phyloP scores from a whole-genome alignment of 2,329 filamentous ascomycete genomes.

The Phaeosphaeriaceae sp. region DNA sequence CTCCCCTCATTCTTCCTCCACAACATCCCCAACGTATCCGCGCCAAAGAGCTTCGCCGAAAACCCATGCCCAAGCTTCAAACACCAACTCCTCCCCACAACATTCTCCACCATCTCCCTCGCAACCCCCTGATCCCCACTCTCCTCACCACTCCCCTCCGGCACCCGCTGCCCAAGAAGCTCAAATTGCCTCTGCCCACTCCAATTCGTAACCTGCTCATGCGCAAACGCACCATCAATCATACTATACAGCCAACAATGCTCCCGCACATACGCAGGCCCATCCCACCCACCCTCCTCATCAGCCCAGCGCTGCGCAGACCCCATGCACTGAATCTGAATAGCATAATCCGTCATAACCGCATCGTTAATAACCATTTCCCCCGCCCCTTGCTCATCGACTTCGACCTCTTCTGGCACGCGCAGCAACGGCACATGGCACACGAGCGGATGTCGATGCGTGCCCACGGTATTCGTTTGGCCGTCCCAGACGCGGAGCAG shows the following conservation, averaged over 20 bases:
- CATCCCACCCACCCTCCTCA: slow-evolving; percentile 59
- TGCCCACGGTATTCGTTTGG: slow-evolving; percentile 48
- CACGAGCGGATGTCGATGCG: slow-evolving; percentile 60
- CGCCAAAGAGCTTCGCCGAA: slow-evolving; percentile 57
- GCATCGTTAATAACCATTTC: slow-evolving; percentile 48
- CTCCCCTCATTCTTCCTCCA: slow-evolving; percentile 60
- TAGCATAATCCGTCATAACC: slow-evolving; percentile 63
- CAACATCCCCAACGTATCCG: slow-evolving; percentile 58
- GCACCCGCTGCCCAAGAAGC: slow-evolving; percentile 56
- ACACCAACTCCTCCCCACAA: slow-evolving; percentile 58
- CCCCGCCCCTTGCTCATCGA: slow-evolving; percentile 45
- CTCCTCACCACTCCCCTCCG: slow-evolving; percentile 49
- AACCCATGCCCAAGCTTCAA: slow-evolving; percentile 64
- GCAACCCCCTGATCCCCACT: slow-evolving; percentile 57
- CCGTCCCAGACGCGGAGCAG: slow-evolving; percentile 60
- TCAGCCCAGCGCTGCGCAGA: slow-evolving; percentile 61
- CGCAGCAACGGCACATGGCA: slow-evolving; percentile 55
- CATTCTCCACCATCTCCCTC: slow-evolving; percentile 59
- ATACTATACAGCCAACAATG: slow-evolving; percentile 31
- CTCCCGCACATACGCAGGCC: slow-evolving; percentile 58
- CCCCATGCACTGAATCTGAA: slow-evolving; percentile 61
- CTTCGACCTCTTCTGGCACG: slow-evolving; percentile 37
- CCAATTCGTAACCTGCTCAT: slow-evolving; percentile 60
- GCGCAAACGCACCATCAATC: slow-evolving; percentile 29
- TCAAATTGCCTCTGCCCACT: slow-evolving; percentile 58